These are phyloP conservation scores for Alternaria dauci DNA, from an alignment of 2,329 filamentous ascomycete species.

Conservation along the genomic window DNA sequence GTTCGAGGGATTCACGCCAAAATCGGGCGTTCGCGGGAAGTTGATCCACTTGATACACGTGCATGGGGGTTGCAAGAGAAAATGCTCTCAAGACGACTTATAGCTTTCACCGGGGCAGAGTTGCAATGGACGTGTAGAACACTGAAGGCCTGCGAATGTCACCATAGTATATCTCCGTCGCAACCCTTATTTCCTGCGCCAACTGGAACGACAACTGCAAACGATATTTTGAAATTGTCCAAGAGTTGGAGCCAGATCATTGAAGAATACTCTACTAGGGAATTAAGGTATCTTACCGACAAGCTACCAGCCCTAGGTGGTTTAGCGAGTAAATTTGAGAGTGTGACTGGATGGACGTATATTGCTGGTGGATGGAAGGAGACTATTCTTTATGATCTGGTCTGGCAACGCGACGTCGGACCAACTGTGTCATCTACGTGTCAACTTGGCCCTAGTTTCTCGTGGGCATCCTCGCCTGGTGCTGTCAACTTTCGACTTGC, in stretches of 20 bases:
- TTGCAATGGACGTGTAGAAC: constrained; percentile 11
- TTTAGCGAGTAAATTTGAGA: neutral
- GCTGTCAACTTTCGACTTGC: too few relatives aligned
- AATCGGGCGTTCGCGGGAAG: neutral
- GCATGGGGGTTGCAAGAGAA: constrained; percentile 11
- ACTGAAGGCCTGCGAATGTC: constrained; percentile 6
- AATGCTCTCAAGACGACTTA: constrained; percentile 5
- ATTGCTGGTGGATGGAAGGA: neutral
- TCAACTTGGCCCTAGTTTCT: neutral
- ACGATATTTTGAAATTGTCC: neutral
- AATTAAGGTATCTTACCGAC: neutral
- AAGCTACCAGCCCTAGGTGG: neutral
- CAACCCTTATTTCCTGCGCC: neutral
- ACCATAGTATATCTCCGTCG: neutral
- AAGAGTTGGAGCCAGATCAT: neutral
- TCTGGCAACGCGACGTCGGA: neutral
- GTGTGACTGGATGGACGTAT: neutral
- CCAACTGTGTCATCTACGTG: neutral
- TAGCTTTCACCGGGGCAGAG: constrained; percentile 9
- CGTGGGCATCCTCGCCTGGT: neutral
- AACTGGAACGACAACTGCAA: neutral
- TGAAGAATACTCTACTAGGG: neutral
- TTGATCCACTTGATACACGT: constrained; percentile 2
- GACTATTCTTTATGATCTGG: neutral
- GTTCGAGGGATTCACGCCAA: constrained; percentile 4